phyloP scores from a whole-genome alignment of 306 rosid species.

The Cucurbita pepo region DNA sequence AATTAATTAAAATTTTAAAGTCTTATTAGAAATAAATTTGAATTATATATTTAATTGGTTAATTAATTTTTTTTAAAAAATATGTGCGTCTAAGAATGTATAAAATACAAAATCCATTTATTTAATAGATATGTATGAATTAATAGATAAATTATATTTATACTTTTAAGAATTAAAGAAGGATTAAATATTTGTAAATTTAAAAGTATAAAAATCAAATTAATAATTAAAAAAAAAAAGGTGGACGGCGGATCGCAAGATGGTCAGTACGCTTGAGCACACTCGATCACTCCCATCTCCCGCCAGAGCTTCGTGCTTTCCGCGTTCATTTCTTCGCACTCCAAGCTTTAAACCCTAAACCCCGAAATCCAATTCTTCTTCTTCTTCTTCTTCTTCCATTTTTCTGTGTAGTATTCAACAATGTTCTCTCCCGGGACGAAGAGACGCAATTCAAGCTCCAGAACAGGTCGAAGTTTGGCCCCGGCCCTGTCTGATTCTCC shows the following conservation, averaged over 20 bases:
- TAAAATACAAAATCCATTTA: too few species aligned
- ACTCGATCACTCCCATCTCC: neutral
- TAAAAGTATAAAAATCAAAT: too few species aligned
- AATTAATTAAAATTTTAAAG: too few species aligned
- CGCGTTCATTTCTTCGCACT: neutral
- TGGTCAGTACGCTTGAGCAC: neutral
- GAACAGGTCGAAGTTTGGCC: conserved; percentile 13
- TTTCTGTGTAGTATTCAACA: neutral
- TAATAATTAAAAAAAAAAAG: too few species aligned
- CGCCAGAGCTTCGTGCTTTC: neutral
- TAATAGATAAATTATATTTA: too few species aligned
- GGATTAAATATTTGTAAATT: too few species aligned
- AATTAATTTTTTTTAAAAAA: too few species aligned
- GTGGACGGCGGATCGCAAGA: neutral
- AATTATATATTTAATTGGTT: too few species aligned
- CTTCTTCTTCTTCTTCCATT: neutral
- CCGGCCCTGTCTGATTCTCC: conserved; percentile 31
- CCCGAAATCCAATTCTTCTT: conserved; percentile 6
- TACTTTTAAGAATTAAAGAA: too few species aligned
- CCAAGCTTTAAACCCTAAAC: conserved; percentile 17
- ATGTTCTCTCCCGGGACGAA: conserved; percentile 76
- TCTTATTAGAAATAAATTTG: too few species aligned
- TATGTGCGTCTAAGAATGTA: neutral
- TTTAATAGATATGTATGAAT: too few species aligned
- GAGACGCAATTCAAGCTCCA: conserved; percentile 30